Evolutionary conservation across 1,284 basidiomycete genomes (phyloP), one percentile per base, ranked within the genome.

Genomic region (Fomitopsis pinicola): DNA sequence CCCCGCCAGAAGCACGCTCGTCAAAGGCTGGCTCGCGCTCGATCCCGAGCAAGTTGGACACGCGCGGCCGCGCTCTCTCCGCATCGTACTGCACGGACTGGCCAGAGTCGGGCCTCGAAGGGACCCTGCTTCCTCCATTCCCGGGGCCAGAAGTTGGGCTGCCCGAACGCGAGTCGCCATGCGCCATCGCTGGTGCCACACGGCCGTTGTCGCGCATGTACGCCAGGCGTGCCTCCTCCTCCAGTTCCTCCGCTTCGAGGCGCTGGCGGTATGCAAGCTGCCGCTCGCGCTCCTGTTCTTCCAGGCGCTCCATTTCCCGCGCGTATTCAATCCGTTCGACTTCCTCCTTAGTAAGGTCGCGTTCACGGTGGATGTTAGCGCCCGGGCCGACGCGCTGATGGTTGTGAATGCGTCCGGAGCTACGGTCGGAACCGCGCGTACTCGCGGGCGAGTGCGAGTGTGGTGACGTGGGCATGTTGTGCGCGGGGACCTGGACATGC

Each of bases 311-410:
- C 14, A 75, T 72, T 57, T 80, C 77, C 65, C 77, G 76, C 64
- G 82, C 78, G 58, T 76, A 75, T 35, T 82, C 80, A 50, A 72
- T 72, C 50, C 73, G 73, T 8, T 73, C 62, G 60, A 82, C 78
- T 62, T 76, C 76, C 55, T 79, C 77, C 59, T 77, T 74, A 50
- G 82, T 79, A 61, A 78, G 73, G 57, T 81, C 79, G 62, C 81
- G 76, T 50, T 70, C 70, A 35, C 71, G 70, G 64, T 81, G 81
- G 46, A 86, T 79, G 66, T 81, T 84, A 30, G 83, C 79, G 7
- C 80, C 85, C 50, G 86, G 86, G 5, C 85, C 87, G 65, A 87
- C 69, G 62, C 86, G 84, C 73, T 88, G 88, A 71, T 89, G 88
- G 64, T 78, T 78, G 71, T 90, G 89, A 46, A 82, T 71, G 62